Percentiles rank a stretch among this genome's conserved stretches.
Conservation (phyloP, 768 basidiomycete species). For the Coprinopsis strossmayeri region DNA sequence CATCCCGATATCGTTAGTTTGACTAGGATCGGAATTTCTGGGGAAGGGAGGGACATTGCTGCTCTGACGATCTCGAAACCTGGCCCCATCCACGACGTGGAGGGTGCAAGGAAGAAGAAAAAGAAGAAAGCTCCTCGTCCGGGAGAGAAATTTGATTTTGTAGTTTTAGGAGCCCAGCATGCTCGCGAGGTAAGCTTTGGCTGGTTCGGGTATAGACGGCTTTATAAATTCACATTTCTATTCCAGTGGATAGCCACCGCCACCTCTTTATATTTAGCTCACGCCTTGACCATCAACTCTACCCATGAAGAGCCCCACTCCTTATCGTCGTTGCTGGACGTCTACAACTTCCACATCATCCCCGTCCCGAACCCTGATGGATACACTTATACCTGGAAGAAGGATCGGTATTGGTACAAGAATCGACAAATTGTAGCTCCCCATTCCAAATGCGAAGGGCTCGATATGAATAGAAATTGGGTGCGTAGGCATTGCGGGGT, state of each 20-base stretch:
- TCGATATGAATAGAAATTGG: conserved; percentile 82
- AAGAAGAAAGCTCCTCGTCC: conserved; percentile 14
- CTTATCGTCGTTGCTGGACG: conserved; percentile 41
- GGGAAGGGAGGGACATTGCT: conserved; percentile 52
- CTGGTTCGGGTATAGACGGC: conserved; percentile 11
- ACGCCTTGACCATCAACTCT: conserved; percentile 52
- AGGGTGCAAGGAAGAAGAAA: conserved; percentile 12
- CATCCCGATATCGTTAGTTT: conserved; percentile 43
- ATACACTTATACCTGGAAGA: conserved; percentile 68
- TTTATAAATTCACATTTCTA: conserved; percentile 1
- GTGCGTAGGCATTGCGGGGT: conserved; percentile 19
- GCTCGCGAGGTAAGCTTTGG: conserved; percentile 57
- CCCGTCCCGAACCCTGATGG: conserved; percentile 68
- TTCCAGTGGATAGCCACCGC: conserved; percentile 76
- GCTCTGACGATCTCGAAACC: conserved; percentile 42
- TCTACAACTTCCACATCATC: conserved; percentile 61
- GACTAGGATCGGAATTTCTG: conserved; percentile 48
- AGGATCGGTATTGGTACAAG: conserved; percentile 73
- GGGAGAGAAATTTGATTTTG: conserved; percentile 44
- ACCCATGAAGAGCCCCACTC: conserved; percentile 34
- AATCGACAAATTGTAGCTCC: conserved; percentile 53
- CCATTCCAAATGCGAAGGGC: conserved; percentile 49
- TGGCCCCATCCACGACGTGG: conserved; percentile 9
- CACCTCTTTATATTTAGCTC: conserved; percentile 64
- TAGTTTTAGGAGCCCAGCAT: conserved; percentile 69